Percentiles rank a stretch among this genome's conserved stretches.
phyloP scores from a whole-genome alignment of 192 early-diverging fungal genomes.

The Coemansia sp. region DNA sequence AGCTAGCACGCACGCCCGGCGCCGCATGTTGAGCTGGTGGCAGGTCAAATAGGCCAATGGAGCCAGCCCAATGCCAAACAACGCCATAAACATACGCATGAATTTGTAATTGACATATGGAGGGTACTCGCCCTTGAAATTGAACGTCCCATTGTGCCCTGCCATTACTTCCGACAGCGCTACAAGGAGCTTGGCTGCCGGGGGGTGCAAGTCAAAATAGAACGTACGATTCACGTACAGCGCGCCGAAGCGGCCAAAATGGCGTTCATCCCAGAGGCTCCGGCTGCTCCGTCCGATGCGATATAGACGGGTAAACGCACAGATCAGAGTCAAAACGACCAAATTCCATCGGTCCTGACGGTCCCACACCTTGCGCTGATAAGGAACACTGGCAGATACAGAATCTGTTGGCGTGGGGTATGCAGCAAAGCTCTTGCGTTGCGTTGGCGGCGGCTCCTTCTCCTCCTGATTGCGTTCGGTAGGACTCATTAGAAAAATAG shows the following conservation, averaged over 20 bases:
- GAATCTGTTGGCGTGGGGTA: slow-evolving; percentile 8
- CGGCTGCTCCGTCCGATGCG: slow-evolving; percentile 42
- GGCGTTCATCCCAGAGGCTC: slow-evolving; percentile 76
- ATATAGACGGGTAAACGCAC: slow-evolving; percentile 35
- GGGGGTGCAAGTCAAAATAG: slow-evolving; percentile 97
- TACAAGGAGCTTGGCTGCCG: slow-evolving; percentile 75
- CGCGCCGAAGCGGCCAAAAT: slow-evolving; percentile 72
- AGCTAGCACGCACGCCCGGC: slow-evolving; percentile 52
- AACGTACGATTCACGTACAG: slow-evolving; percentile 88
- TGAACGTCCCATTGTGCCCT: slow-evolving; percentile 63
- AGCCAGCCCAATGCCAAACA: slow-evolving; percentile 64
- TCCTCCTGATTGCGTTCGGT: background rate
- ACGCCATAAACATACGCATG: slow-evolving; percentile 64
- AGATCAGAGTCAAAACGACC: slow-evolving; percentile 25
- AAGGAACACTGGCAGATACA: background rate
- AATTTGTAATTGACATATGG: slow-evolving; percentile 61
- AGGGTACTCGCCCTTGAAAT: slow-evolving; percentile 66
- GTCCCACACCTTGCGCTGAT: slow-evolving; percentile 53
- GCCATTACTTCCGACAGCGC: slow-evolving; percentile 59
- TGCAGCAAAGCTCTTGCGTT: slow-evolving; percentile 16
- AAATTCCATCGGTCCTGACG: slow-evolving; percentile 46
- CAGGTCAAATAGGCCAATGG: slow-evolving; percentile 70
- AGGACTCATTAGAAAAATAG: background rate
- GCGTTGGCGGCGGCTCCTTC: background rate
- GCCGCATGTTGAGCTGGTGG: slow-evolving; percentile 57